phyloP scores from a whole-genome alignment of 1,139 yeast species.

The Sugiyamaella grinbergsii region DNA sequence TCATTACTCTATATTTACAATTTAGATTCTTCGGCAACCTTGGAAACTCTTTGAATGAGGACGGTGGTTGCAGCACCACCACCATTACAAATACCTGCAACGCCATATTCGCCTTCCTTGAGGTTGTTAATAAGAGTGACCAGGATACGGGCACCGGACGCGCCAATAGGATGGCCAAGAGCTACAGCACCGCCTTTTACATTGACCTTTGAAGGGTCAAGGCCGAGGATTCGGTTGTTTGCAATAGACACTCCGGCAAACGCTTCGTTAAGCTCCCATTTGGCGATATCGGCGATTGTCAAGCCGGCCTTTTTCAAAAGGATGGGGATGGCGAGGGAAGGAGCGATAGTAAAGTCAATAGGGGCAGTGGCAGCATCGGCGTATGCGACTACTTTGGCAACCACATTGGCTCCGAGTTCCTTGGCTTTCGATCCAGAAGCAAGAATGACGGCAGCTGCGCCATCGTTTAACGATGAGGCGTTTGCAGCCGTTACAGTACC shows the following conservation, averaged over 20 bases:
- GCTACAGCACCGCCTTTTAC: slow-evolving; percentile 97
- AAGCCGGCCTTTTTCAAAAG: slow-evolving; percentile 65
- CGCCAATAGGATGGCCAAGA: slow-evolving; percentile 92
- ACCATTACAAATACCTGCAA: slow-evolving; percentile 94
- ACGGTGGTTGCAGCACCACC: slow-evolving; percentile 94
- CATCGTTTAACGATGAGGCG: slow-evolving; percentile 90
- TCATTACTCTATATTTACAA: slow-evolving; percentile 9
- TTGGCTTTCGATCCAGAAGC: slow-evolving; percentile 74
- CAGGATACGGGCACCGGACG: slow-evolving; percentile 90
- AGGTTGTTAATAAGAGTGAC: slow-evolving; percentile 76
- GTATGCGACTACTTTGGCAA: slow-evolving; percentile 82
- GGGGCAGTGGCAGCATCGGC: slow-evolving; percentile 96
- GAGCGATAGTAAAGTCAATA: slow-evolving; percentile 90
- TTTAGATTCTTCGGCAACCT: slow-evolving; percentile 26
- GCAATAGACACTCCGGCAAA: slow-evolving; percentile 91
- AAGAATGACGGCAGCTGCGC: slow-evolving; percentile 86
- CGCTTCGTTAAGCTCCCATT: slow-evolving; percentile 91
- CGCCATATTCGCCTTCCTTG: slow-evolving; percentile 84
- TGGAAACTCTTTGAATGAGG: slow-evolving; percentile 56
- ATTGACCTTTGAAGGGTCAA: slow-evolving; percentile 72
- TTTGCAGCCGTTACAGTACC: slow-evolving; percentile 96
- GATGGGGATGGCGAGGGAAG: slow-evolving; percentile 86
- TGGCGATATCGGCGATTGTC: slow-evolving; percentile 52
- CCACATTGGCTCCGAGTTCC: slow-evolving; percentile 61
- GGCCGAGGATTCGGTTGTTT: slow-evolving; percentile 65